These are phyloP conservation scores for Drosera spatulata DNA, from an alignment of 179 eudicot genomes.

Conservation along the genomic window DNA sequence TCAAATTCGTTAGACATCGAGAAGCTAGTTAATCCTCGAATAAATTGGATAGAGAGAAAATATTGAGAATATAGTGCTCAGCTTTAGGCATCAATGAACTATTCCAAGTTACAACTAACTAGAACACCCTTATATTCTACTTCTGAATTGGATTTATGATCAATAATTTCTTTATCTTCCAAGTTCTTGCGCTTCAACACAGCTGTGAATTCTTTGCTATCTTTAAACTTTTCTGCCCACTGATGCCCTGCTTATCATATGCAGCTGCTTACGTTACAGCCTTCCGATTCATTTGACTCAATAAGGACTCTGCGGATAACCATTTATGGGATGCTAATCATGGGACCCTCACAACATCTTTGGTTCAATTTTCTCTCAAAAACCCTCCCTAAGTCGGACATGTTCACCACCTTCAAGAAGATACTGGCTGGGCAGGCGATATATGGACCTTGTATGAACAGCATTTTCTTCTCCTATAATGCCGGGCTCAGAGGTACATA, in stretches of 20 bases:
- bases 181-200: neutral
- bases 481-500: constrained; percentile 74
- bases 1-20: too few species aligned
- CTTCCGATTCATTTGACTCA: constrained; percentile 49
- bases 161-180: neutral
- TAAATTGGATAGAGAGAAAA: neutral
- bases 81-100: too few species aligned
- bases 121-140: neutral
- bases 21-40: too few species aligned
- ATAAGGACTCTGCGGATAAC: constrained; percentile 76
- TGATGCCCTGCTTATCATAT: too few species aligned
- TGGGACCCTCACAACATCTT: constrained; percentile 79
- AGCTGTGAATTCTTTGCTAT: neutral
- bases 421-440: constrained; percentile 66
- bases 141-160: neutral
- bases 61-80: neutral
- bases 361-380: constrained; percentile 78
- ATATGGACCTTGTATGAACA: constrained; percentile 64
- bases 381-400: constrained; percentile 57
- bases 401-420: constrained; percentile 60
- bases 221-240: neutral
- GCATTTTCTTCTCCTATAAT: constrained; percentile 68
- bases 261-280: constrained; percentile 44
- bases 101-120: too few species aligned
- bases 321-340: constrained; percentile 61